Conservation (phyloP, 164 flowering plant genomes). For the Stephania japonica region DNA sequence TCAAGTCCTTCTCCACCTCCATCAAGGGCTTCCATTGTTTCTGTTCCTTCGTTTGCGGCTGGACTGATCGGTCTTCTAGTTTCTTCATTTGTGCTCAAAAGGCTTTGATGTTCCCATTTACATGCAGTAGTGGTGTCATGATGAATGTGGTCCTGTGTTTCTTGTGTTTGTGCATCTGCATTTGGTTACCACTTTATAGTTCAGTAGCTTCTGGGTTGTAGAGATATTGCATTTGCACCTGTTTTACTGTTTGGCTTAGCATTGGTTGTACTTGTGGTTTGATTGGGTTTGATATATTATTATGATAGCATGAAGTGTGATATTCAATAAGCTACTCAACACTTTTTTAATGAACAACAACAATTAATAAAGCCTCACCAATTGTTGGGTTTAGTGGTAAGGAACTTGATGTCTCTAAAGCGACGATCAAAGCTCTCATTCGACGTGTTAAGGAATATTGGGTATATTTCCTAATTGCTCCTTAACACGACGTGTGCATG, state of each 20-base stretch:
- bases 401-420: too few relatives aligned
- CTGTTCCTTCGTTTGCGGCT: background rate
- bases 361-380: too few relatives aligned
- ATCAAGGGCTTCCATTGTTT: conserved; percentile 1
- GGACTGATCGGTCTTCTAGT: background rate
- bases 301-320: background rate
- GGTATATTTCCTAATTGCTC: too few relatives aligned
- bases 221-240: background rate
- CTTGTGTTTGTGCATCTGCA: background rate
- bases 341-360: background rate
- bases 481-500: too few relatives aligned
- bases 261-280: background rate
- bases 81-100: background rate
- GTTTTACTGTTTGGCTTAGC: background rate
- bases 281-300: background rate
- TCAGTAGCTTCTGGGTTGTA: background rate
- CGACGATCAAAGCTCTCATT: too few relatives aligned
- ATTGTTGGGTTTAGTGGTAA: too few relatives aligned
- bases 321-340: background rate
- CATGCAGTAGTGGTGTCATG: background rate
- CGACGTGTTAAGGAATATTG: too few relatives aligned
- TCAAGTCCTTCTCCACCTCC: background rate
- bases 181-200: background rate
- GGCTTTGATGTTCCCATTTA: background rate
- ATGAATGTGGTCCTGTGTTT: background rate